Base-by-base conservation (phyloP, 2,329 filamentous ascomycete species). In the Beauveria medogensis region DNA sequence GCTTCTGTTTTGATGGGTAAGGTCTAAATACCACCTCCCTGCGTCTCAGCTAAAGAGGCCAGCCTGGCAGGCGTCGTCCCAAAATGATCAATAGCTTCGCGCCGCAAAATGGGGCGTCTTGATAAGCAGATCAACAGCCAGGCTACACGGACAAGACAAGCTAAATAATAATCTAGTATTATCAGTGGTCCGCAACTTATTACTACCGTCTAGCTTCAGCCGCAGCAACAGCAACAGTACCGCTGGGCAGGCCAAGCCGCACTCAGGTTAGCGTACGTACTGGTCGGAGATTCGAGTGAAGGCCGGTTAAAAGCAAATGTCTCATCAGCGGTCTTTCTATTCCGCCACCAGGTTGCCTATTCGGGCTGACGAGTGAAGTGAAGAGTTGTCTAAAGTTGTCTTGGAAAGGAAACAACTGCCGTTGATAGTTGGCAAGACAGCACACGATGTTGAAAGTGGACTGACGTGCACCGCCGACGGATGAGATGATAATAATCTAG, bases 41-140 rank as follows among this genome's bases (percentile, higher is more conserved):
- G 30, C 28, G 56, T 59, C 56, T 59, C 56, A 53, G 48, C 56
- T 52, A 24, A 47, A 59, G 34, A n/a, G 48, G 47, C 47, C 22
- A 37, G 24, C 18, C 22, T 30, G 44, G 20, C 44, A 41, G 34
- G 24, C n/a, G n/a, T 43, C 34, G 46, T 51, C 55, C 55, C 12
- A 51, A 58, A 51, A 34, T 20, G 55, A 58, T n/a, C n/a, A n/a
- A n/a, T 37, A 43, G 46, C 34, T 41, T 9, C 46, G 55, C 55
- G 55, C 55, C 44, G 41, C 30, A 28, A 20, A 26, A 28, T 16
- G 34, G 28, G 37, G 20, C 24, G 20, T 30, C 37, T 22, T 59
- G 56, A 59, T 59, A 59, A 59, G 47, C 41, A 56, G 53, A 28
- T 28, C 24, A 30, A 28, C 52, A 55, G 52, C 52, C 43, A 26